Conservation (phyloP, 2,329 filamentous ascomycete species). For the Colletotrichum sp. region DNA sequence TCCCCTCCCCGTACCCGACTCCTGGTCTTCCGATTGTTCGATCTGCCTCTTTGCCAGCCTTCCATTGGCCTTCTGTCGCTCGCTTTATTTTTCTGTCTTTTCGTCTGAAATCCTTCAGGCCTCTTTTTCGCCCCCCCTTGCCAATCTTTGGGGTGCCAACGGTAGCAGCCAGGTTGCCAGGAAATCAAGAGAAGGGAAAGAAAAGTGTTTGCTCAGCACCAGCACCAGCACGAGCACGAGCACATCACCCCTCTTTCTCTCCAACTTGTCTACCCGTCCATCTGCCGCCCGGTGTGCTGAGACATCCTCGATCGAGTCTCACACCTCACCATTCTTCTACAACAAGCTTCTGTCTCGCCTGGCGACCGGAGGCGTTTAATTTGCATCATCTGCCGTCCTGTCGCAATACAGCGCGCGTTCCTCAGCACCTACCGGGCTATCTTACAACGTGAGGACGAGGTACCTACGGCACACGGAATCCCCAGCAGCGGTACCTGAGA, state of each 20-base stretch:
- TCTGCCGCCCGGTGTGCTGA: not conserved
- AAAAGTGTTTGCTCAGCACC: not conserved
- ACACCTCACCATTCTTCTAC: not conserved
- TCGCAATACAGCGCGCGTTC: conserved; percentile 13
- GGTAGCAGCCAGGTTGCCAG: not conserved
- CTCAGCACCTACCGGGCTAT: not conserved
- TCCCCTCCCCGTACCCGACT: not conserved
- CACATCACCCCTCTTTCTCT: not conserved
- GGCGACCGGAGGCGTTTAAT: conserved; percentile 4
- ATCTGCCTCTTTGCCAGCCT: not conserved
- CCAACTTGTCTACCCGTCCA: not conserved
- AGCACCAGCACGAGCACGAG: not conserved
- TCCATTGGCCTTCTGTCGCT: not conserved
- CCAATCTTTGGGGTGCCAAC: too few species aligned
- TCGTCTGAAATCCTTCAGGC: not conserved
- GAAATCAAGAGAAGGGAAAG: not conserved
- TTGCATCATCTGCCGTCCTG: conserved; percentile 6
- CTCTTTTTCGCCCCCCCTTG: not conserved
- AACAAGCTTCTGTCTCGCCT: conserved; percentile 2
- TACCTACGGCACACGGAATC: not conserved
- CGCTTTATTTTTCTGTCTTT: not conserved
- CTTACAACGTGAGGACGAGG: not conserved
- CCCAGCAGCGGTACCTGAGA: not conserved
- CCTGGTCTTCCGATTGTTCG: conserved; percentile 6
- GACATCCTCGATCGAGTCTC: conserved; percentile 14